Evolutionary conservation across 1,139 yeast genomes (phyloP).

Genomic region (Lizanozyma gosingica): DNA sequence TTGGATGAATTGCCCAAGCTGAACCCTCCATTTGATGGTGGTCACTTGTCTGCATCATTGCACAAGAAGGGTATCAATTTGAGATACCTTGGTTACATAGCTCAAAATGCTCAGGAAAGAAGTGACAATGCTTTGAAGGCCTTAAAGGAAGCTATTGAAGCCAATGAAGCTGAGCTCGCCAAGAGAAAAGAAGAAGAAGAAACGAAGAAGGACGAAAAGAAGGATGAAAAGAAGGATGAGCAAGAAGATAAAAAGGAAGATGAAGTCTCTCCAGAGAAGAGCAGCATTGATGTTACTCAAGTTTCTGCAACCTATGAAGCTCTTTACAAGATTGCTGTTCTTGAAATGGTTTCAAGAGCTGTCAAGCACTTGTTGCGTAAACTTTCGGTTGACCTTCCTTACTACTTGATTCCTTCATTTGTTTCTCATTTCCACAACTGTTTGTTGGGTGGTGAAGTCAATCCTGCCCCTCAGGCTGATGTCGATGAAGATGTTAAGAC

Average conservation of each 20-base stretch:
- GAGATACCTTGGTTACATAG: slow-evolving; percentile 74
- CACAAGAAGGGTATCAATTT: slow-evolving; percentile 82
- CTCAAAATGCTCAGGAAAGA: slow-evolving; percentile 20
- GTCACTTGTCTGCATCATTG: slow-evolving; percentile 56
- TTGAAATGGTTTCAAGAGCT: slow-evolving; percentile 75
- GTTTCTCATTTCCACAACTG: slow-evolving; percentile 70
- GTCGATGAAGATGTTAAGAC: slow-evolving; percentile 20
- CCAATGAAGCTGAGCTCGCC: slow-evolving; percentile 15
- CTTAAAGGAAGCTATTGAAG: slow-evolving; percentile 20
- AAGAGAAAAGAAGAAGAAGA: slow-evolving; percentile 21
- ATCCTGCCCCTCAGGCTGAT: slow-evolving; percentile 27
- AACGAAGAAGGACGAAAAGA: slow-evolving; percentile 21
- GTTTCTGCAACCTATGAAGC: slow-evolving; percentile 34
- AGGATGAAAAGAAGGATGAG: slow-evolving; percentile 24
- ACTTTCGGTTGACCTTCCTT: slow-evolving; percentile 39
- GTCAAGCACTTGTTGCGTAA: slow-evolving; percentile 65
- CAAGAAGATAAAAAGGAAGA: slow-evolving; percentile 19
- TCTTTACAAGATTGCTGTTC: slow-evolving; percentile 40
- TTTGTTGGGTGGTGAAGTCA: slow-evolving; percentile 46
- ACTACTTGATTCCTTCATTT: slow-evolving; percentile 45
- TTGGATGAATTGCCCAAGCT: slow-evolving; percentile 44
- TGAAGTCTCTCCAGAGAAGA: slow-evolving; percentile 20
- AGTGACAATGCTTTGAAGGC: slow-evolving; percentile 20
- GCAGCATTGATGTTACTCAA: slow-evolving; percentile 37
- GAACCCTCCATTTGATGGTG: slow-evolving; percentile 71